Evolutionary conservation across 768 basidiomycete species (phyloP), one percentile per base, ranked within the genome.

Genomic region (Boletus sp.): DNA sequence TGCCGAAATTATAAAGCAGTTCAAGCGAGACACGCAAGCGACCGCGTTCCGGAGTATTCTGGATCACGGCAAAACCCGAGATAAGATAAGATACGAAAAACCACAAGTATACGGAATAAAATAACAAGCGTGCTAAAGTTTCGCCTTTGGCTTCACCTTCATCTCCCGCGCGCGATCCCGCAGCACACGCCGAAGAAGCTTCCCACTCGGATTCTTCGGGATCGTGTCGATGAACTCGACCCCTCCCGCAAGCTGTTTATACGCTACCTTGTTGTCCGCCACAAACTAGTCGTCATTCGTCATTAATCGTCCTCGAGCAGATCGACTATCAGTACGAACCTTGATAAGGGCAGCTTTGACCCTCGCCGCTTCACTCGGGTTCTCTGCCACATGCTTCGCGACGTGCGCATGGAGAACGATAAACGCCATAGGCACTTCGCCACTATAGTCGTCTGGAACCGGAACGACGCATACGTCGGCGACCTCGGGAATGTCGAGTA

Each of bases 381-480:
- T 64, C 34, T 66, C 50, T 23, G 62, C 56, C 11, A 75, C 65
- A 30, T 72, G 72, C 47, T 69, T 47, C 4, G 74, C 67, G 8
- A 79, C 78, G n/a, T 73, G 67, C 2, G 68, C 58, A 7, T 70
- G 75, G 5, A 86, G 74, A 1, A 82, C 83, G 4, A 88, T 77
- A 60, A 82, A 89, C 5, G 87, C 88, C 62, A 88, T 64, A 0
- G 88, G 88, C 7, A 87, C 70, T 64, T 90, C 88, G 15, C 88
- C 88, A 54, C 81, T 83, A 55, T 81, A 88, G 8, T 87, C 86
- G 61, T 90, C 83, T 8, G 80, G 81, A 32, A 85, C 62, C 1
- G 84, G 81, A 17, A 89, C 80, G 2, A 89, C 85, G 57, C 87
- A 87, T 2, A 75, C 75, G 40, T 85, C 80, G 5, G 75, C 73